Percentiles rank a stretch among this genome's conserved stretches.
Evolutionary conservation across 2,329 filamentous ascomycete species (phyloP).

Genomic region (Aspergillus pseudonomiae): DNA sequence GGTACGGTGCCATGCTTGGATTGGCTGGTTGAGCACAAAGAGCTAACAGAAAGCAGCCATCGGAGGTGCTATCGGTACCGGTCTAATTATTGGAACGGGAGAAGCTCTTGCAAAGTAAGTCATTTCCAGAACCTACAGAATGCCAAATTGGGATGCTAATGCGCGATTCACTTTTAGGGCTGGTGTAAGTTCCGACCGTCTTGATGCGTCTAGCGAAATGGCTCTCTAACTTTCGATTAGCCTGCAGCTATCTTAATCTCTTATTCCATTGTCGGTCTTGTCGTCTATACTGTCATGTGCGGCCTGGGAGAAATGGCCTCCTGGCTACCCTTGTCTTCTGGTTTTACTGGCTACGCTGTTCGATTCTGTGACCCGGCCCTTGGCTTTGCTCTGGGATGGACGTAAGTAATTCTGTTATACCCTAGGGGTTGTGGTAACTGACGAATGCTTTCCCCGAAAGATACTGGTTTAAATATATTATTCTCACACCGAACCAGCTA

Average conservation of each 20-base stretch:
- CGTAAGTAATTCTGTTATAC: slow-evolving; percentile 45
- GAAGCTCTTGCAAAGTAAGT: slow-evolving; percentile 41
- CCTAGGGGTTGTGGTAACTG: slow-evolving; percentile 11
- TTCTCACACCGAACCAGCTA: slow-evolving; percentile 81
- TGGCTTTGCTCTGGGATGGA: slow-evolving; percentile 77
- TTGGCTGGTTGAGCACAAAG: not conserved
- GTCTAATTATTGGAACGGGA: slow-evolving; percentile 46
- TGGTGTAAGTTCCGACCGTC: slow-evolving; percentile 35
- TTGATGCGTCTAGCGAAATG: not conserved
- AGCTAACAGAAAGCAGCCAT: slow-evolving; percentile 34
- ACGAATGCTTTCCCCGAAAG: slow-evolving; percentile 23
- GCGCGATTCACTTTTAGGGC: slow-evolving; percentile 27
- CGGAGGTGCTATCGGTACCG: slow-evolving; percentile 48
- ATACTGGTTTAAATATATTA: slow-evolving; percentile 76
- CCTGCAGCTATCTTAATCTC: slow-evolving; percentile 49
- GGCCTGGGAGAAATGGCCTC: slow-evolving; percentile 82
- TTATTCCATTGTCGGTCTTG: slow-evolving; percentile 47
- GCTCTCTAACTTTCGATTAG: slow-evolving; percentile 21
- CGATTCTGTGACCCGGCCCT: slow-evolving; percentile 80
- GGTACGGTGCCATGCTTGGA: slow-evolving; percentile 23
- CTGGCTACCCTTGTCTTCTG: slow-evolving; percentile 75
- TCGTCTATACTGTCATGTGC: slow-evolving; percentile 82
- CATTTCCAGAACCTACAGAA: not conserved
- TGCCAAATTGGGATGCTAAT: slow-evolving; percentile 19
- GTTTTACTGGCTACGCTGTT: slow-evolving; percentile 79